Percentiles rank a stretch among this genome's conserved stretches.
These are phyloP conservation scores for Fusarium sublunatum DNA, from an alignment of 2,329 filamentous ascomycete genomes.

Conservation along the genomic window DNA sequence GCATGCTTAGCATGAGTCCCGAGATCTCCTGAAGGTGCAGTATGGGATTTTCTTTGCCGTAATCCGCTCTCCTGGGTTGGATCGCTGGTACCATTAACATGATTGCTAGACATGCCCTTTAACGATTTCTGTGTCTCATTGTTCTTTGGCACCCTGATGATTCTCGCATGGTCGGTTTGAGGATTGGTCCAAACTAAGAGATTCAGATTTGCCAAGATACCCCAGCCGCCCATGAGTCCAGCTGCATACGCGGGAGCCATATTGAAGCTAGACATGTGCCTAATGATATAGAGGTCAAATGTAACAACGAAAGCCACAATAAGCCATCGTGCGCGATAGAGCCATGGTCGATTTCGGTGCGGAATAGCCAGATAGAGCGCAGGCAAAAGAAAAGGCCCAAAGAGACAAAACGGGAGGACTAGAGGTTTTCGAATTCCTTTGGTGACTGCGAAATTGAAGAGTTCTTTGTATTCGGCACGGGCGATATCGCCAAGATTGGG, in stretches of 20 bases:
- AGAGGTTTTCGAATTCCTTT: constrained; percentile 59
- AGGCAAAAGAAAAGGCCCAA: constrained; percentile 62
- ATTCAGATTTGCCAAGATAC: constrained; percentile 60
- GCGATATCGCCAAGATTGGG: constrained; percentile 44
- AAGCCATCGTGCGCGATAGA: constrained; percentile 62
- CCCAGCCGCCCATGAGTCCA: constrained; percentile 64
- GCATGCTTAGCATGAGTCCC: constrained; percentile 2
- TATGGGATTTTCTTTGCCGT: constrained; percentile 32
- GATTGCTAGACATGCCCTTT: neutral
- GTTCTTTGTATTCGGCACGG: constrained; percentile 50
- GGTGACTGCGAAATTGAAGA: constrained; percentile 52
- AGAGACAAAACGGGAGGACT: constrained; percentile 63
- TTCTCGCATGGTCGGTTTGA: constrained; percentile 67
- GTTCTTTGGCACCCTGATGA: constrained; percentile 51
- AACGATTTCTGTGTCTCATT: neutral
- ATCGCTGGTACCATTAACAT: neutral
- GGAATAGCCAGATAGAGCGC: constrained; percentile 67
- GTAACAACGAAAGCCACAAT: constrained; percentile 58
- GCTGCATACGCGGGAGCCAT: constrained; percentile 62
- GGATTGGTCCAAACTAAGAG: constrained; percentile 66
- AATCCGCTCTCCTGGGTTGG: constrained; percentile 16
- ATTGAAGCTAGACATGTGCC: constrained; percentile 61
- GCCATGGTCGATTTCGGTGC: constrained; percentile 61
- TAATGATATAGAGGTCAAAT: constrained; percentile 58
- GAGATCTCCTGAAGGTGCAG: constrained; percentile 1